These are phyloP conservation scores for Penicillium expansum DNA, from an alignment of 2,329 filamentous ascomycete species.

Conservation along the genomic window DNA sequence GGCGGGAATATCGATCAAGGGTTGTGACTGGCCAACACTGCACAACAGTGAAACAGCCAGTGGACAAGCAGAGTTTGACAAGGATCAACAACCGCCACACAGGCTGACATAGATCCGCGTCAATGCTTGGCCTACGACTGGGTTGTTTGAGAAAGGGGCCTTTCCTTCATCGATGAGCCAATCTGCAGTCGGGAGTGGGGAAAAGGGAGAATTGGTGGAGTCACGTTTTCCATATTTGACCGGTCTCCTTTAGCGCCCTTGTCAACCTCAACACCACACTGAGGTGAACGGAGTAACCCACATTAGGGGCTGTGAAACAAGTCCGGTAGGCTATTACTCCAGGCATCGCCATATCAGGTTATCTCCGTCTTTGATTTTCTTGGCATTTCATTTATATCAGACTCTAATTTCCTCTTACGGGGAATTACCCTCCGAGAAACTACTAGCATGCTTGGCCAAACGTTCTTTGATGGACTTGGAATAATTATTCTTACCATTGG, in stretches of 20 bases:
- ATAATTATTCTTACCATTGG: background rate
- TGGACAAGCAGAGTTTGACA: conserved; percentile 4
- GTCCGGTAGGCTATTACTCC: background rate
- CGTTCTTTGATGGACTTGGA: background rate
- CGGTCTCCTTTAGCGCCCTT: conserved; percentile 5
- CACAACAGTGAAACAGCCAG: conserved; percentile 18
- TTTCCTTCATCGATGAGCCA: conserved; percentile 15
- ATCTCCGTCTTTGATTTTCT: conserved; percentile 1
- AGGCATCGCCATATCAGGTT: background rate
- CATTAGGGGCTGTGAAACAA: background rate
- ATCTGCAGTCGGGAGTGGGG: conserved; percentile 10
- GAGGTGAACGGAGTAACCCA: background rate
- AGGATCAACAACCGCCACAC: conserved; percentile 10
- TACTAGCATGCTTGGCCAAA: background rate
- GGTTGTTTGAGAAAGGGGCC: conserved; percentile 17
- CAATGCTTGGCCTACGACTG: conserved; percentile 9
- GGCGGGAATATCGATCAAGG: conserved; percentile 1
- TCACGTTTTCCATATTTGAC: background rate
- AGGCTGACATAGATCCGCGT: conserved; percentile 9
- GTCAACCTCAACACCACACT: background rate
- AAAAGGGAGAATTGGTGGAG: background rate
- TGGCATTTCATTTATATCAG: conserved; percentile 22
- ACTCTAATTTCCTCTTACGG: conserved; percentile 10
- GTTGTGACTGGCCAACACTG: conserved; percentile 17
- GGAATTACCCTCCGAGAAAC: conserved; percentile 1